Conservation (phyloP, 306 rosid genomes). For the Geum urbanum region DNA sequence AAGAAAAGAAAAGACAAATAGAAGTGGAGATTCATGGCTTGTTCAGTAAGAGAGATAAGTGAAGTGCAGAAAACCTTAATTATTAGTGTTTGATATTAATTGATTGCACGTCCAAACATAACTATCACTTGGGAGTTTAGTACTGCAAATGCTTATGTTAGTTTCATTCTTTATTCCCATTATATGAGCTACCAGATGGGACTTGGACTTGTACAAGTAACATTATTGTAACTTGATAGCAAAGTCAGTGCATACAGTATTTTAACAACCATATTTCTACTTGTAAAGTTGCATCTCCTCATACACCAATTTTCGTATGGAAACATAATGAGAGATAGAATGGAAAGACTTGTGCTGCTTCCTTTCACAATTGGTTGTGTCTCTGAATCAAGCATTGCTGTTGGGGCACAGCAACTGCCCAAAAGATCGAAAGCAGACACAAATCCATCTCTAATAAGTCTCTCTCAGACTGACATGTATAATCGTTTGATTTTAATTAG, state of each 20-base stretch:
- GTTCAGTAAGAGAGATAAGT: constrained; percentile 64
- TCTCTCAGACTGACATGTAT: constrained; percentile 1
- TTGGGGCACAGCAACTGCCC: constrained; percentile 53
- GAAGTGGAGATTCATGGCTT: constrained; percentile 33
- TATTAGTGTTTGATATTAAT: not conserved
- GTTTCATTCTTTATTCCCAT: constrained; percentile 4
- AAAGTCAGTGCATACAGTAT: constrained; percentile 31
- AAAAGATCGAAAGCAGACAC: constrained; percentile 50
- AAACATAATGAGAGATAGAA: constrained; percentile 56
- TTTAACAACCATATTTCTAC: constrained; percentile 34
- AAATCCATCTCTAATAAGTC: constrained; percentile 50
- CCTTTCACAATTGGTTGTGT: constrained; percentile 85
- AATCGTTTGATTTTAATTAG: not conserved
- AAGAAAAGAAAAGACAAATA: not conserved
- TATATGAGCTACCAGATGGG: too few relatives aligned
- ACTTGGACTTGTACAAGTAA: constrained; percentile 42
- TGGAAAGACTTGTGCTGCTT: constrained; percentile 92
- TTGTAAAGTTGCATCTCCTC: constrained; percentile 31
- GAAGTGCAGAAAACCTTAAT: constrained; percentile 19
- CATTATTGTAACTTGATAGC: constrained; percentile 43
- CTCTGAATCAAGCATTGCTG: constrained; percentile 84
- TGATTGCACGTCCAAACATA: constrained; percentile 31
- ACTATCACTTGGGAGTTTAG: constrained; percentile 22
- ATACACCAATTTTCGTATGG: not conserved
- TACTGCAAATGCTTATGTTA: not conserved